These are phyloP conservation scores for Nicotiana tomentosiformis DNA, from an alignment of 257 asterid species.

Conservation along the genomic window DNA sequence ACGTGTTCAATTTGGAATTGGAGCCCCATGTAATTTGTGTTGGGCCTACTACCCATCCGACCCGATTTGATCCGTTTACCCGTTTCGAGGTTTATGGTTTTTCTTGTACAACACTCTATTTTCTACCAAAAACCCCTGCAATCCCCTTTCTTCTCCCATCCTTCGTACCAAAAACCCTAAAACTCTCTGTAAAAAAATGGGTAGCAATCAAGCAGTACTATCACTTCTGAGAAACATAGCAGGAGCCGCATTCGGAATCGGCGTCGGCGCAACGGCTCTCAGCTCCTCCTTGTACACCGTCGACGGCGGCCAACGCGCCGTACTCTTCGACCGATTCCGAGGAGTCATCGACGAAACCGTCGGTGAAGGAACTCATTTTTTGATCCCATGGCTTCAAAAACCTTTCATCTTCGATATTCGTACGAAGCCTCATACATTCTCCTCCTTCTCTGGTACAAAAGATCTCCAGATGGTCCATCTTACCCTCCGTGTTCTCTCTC, in stretches of 20 bases:
- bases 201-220: slow-evolving; percentile 50
- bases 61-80: not conserved
- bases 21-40: not conserved
- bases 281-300: slow-evolving; percentile 76
- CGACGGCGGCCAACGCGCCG: slow-evolving; percentile 95
- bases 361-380: slow-evolving; percentile 88
- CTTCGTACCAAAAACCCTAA: not conserved
- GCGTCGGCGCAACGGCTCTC: slow-evolving; percentile 50
- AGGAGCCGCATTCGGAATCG: slow-evolving; percentile 60
- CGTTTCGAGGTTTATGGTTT: not conserved
- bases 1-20: not conserved
- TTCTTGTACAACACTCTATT: not conserved
- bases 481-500: slow-evolving; percentile 88
- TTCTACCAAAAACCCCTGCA: not conserved
- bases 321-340: slow-evolving; percentile 82
- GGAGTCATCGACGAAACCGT: slow-evolving; percentile 68
- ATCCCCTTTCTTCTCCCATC: not conserved
- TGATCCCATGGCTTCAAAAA: slow-evolving; percentile 82
- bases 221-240: slow-evolving; percentile 54
- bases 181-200: slow-evolving; percentile 29
- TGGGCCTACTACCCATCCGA: not conserved
- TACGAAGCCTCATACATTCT: slow-evolving; percentile 77
- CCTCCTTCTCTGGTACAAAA: slow-evolving; percentile 79
- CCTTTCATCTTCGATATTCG: slow-evolving; percentile 89
- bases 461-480: slow-evolving; percentile 96